Base-by-base conservation (phyloP, 805 yeast species). In the Candida hispaniensis region DNA sequence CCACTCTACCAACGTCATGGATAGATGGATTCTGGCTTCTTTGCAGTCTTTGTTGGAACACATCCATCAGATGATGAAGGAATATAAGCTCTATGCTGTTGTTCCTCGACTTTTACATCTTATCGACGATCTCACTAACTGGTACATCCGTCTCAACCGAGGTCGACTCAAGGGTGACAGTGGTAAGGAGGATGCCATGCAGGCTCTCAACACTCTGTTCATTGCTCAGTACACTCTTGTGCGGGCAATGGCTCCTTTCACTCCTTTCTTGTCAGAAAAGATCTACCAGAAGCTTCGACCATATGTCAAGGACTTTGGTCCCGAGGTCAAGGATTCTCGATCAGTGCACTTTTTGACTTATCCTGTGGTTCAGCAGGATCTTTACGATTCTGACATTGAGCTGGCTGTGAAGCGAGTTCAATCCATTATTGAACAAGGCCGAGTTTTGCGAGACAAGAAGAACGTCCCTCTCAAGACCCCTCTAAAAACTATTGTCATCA, bases 111-210 rank as follows among this genome's bases (percentile, higher is more conserved):
- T 91, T 54, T 70, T 91, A 54, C 69, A 72, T 41, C 77, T 91
- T 59, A 80, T 91, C 56, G 98, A 91, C 54, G 82, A 82, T 55
- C 71, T 91, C 61, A 91, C 99, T 47, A 91, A 91, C 67, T 91
- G 97, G 97, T 91, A 91, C 67, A 91, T 91, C 58, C 79, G 99
- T 60, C 81, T 91, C 62, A 91, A 91, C 67, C 86, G 99, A 67
- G 75, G 83, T 66, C 88, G 99, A 69, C 73, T 91, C 54, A 91
- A 91, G 77, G 97, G 97, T 56, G 91, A 79, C 54, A 77, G 71
- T 42, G 95, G 94, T 42, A 60, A 72, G 34, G 78, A 74, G 39
- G 98, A 91, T 55, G 79, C 95, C 50, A 59, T 74, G 48, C 71
- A 71, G 51, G 95, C 95, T 30, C 70, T 91, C 52, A 91, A 91